Evolutionary conservation across 495 filamentous ascomycete species (phyloP).

Genomic region (Recurvomyces mirabilis): DNA sequence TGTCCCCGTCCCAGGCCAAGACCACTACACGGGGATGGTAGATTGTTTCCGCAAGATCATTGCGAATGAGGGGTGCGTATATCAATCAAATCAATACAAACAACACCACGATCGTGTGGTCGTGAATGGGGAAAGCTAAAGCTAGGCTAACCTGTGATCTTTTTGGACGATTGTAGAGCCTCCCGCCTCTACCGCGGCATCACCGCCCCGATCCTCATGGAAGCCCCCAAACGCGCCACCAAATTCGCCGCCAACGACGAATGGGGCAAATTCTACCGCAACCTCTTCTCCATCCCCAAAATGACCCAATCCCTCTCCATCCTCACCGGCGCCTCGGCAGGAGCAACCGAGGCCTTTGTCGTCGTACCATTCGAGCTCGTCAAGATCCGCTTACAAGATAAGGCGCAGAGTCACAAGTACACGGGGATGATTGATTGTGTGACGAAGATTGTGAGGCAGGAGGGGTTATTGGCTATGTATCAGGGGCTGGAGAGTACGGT

Average conservation of each 20-base stretch:
- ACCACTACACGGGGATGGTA: constrained; percentile 89
- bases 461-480: constrained; percentile 84
- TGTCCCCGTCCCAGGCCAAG: constrained; percentile 55
- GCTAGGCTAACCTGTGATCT: not conserved
- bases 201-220: constrained; percentile 91
- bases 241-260: constrained; percentile 98
- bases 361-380: constrained; percentile 90
- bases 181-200: constrained; percentile 93
- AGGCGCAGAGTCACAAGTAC: constrained; percentile 83
- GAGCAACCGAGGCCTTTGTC: constrained; percentile 91
- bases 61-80: constrained; percentile 72
- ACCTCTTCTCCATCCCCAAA: constrained; percentile 65
- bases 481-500: constrained; percentile 91
- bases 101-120: not conserved
- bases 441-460: constrained; percentile 66
- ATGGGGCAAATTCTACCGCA: constrained; percentile 88
- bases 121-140: not conserved
- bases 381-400: constrained; percentile 80
- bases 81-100: not conserved
- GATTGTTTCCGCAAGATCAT: constrained; percentile 97
- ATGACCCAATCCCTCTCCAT: constrained; percentile 84
- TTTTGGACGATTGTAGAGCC: too few species aligned
- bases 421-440: constrained; percentile 88
- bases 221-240: constrained; percentile 94
- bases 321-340: constrained; percentile 86